phyloP scores from a whole-genome alignment of 768 basidiomycete species.

The Mycena latifolia region DNA sequence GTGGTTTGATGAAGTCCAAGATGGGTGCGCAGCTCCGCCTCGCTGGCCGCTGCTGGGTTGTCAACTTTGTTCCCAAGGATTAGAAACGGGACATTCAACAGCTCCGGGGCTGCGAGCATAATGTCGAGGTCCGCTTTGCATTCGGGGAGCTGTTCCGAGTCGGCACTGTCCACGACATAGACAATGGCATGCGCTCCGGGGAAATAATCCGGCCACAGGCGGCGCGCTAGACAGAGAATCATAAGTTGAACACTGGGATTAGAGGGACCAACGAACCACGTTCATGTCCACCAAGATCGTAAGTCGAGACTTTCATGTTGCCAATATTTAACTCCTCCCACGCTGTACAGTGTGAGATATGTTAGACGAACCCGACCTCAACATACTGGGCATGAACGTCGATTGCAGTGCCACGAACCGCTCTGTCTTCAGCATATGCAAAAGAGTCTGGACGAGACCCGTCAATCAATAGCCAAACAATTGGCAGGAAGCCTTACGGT shows the following conservation, averaged over 20 bases:
- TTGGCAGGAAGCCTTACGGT: not conserved
- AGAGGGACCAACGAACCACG: not conserved
- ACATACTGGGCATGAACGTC: not conserved
- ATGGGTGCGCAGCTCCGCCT: not conserved
- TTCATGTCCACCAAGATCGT: not conserved
- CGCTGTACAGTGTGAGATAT: not conserved
- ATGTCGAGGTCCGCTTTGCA: not conserved
- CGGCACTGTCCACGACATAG: not conserved
- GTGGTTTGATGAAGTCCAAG: not conserved
- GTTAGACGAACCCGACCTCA: not conserved
- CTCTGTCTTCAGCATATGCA: not conserved
- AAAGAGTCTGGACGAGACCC: not conserved
- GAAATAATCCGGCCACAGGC: not conserved
- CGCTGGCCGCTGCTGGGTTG: not conserved
- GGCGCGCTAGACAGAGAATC: not conserved
- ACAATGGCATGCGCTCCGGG: not conserved
- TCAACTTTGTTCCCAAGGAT: conserved; percentile 1
- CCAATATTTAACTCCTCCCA: not conserved
- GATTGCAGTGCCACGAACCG: not conserved
- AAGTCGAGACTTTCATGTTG: not conserved
- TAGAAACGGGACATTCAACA: not conserved
- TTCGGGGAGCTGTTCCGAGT: not conserved
- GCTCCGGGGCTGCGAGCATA: not conserved
- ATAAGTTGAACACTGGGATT: not conserved
- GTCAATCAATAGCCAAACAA: not conserved